Evolutionary conservation across 2,329 filamentous ascomycete genomes (phyloP).

Genomic region (Aspergillus melleus): DNA sequence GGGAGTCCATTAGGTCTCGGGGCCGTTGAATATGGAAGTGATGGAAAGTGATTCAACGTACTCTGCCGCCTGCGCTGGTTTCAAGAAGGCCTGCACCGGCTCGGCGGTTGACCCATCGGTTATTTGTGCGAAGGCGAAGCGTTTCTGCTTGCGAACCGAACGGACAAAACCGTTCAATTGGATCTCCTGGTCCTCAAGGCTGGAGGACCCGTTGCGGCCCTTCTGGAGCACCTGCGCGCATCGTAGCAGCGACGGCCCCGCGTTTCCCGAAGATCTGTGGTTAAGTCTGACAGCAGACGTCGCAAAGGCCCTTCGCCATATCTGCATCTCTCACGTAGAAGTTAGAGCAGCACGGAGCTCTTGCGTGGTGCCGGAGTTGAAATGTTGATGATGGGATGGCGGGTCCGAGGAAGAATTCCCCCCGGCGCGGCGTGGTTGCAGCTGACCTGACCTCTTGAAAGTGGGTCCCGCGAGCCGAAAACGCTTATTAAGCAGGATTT

Average conservation of each 20-base stretch:
- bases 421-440: no score
- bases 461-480: no score
- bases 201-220: constrained; percentile 26
- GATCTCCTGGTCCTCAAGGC: constrained; percentile 44
- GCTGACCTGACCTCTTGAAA: no score
- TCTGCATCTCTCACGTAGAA: constrained; percentile 35
- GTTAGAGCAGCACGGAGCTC: constrained; percentile 4
- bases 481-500: no score
- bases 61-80: constrained; percentile 69
- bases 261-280: constrained; percentile 11
- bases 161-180: constrained; percentile 76
- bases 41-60: constrained; percentile 48
- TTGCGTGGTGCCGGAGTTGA: constrained; percentile 3
- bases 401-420: not conserved
- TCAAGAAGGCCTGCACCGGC: constrained; percentile 77
- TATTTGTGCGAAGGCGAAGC: constrained; percentile 77
- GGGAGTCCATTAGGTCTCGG: not conserved
- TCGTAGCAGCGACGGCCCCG: constrained; percentile 29
- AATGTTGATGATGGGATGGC: not conserved
- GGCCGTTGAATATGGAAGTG: not conserved
- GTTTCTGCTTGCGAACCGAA: constrained; percentile 84
- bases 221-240: constrained; percentile 41
- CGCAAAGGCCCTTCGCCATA: constrained; percentile 41
- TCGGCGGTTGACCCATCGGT: constrained; percentile 82
- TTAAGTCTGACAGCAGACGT: constrained; percentile 37